Percentiles rank a stretch among this genome's conserved stretches.
These are phyloP conservation scores for Alternaria sp. DNA, from an alignment of 2,329 filamentous ascomycete species.

Conservation along the genomic window DNA sequence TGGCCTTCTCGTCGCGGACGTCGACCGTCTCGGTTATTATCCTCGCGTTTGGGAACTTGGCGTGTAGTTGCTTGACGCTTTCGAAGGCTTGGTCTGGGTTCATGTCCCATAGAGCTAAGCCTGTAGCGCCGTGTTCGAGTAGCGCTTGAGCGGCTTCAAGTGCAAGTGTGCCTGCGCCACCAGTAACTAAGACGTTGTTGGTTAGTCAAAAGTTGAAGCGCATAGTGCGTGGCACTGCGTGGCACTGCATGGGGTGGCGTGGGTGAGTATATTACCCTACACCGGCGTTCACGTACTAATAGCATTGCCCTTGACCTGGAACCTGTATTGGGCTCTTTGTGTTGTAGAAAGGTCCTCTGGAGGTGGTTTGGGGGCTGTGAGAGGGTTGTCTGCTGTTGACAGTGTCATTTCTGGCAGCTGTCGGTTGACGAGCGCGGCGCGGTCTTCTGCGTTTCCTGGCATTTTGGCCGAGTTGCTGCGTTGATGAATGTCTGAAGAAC, in stretches of 20 bases:
- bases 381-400: slow-evolving; percentile 56
- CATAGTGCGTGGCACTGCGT: not conserved
- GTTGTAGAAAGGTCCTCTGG: slow-evolving; percentile 54
- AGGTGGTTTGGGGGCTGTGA: slow-evolving; percentile 55
- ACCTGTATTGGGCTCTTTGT: slow-evolving; percentile 58
- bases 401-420: slow-evolving; percentile 61
- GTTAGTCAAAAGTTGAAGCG: slow-evolving; percentile 1
- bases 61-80: slow-evolving; percentile 58
- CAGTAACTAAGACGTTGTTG: slow-evolving; percentile 61
- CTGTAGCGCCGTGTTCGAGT: slow-evolving; percentile 71
- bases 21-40: slow-evolving; percentile 65
- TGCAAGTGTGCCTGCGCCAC: slow-evolving; percentile 71
- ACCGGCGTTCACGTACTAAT: slow-evolving; percentile 55
- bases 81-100: slow-evolving; percentile 55
- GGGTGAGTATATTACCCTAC: slow-evolving; percentile 22
- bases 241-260: not conserved
- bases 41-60: slow-evolving; percentile 63
- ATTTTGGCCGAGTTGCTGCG: slow-evolving; percentile 27
- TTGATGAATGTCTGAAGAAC: not conserved
- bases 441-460: slow-evolving; percentile 50
- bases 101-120: slow-evolving; percentile 69
- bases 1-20: slow-evolving; percentile 63
- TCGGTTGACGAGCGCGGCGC: slow-evolving; percentile 56
- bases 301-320: slow-evolving; percentile 62
- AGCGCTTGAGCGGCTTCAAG: slow-evolving; percentile 67